phyloP scores from a whole-genome alignment of 352 stramenopile genomes.

The Phytophthora crassamura region DNA sequence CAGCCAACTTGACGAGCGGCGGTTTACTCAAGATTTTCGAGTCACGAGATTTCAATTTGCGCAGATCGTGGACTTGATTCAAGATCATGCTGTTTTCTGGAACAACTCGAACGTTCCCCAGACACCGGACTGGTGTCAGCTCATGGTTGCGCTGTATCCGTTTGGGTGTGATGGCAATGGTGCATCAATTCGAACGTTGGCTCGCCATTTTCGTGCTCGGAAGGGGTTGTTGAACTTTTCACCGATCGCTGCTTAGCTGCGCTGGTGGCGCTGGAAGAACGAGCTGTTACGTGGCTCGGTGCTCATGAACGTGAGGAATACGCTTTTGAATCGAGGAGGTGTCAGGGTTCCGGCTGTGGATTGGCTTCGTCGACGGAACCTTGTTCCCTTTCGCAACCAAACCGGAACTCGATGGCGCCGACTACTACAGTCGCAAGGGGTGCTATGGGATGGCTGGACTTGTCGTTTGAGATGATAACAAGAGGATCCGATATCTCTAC shows the following conservation, averaged over 20 bases:
- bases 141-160: constrained; percentile 8
- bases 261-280: not conserved
- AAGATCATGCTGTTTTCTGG: constrained; percentile 3
- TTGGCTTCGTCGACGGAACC: too few species aligned
- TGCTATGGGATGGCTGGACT: not conserved
- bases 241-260: constrained; percentile 7
- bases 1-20: constrained; percentile 2
- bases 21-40: constrained; percentile 12
- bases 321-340: too few species aligned
- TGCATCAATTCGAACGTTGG: constrained; percentile 9
- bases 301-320: not conserved
- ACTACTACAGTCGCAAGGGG: too few species aligned
- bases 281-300: constrained; percentile 6
- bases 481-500: constrained; percentile 7
- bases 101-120: constrained; percentile 11
- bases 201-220: constrained; percentile 10
- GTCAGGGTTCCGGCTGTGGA: too few species aligned
- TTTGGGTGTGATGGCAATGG: constrained; percentile 11
- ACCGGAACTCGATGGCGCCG: too few species aligned
- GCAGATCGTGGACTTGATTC: constrained; percentile 7
- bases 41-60: constrained; percentile 7
- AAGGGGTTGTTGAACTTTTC: constrained; percentile 9
- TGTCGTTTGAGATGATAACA: constrained; percentile 5
- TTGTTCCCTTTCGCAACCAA: too few species aligned
- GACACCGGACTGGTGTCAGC: constrained; percentile 6